These are phyloP conservation scores for Panicum hallii DNA, from an alignment of 202 grass and related monocot genomes.

Conservation along the genomic window DNA sequence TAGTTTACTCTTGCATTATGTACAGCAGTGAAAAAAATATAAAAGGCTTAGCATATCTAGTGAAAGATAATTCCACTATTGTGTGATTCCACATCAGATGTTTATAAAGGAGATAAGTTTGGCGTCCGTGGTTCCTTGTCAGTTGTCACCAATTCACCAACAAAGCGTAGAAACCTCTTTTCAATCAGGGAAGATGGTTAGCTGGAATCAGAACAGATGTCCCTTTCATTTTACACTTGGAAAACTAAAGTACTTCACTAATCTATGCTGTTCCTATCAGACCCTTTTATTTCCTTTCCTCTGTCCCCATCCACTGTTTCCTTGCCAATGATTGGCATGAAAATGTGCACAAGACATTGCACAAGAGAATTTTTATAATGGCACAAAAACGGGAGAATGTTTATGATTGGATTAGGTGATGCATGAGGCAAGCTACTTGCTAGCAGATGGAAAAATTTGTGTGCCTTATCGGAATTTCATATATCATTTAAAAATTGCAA, in stretches of 20 bases:
- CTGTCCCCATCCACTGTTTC: conserved; percentile 39
- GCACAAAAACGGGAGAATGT: neutral
- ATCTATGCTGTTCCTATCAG: conserved; percentile 32
- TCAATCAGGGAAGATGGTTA: conserved; percentile 35
- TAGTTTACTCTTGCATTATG: neutral
- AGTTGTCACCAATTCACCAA: conserved; percentile 43
- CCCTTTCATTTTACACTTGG: conserved; percentile 46
- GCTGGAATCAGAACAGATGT: conserved; percentile 48
- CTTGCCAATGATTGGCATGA: conserved; percentile 57
- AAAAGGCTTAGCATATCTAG: neutral
- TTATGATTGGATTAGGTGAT: conserved; percentile 47
- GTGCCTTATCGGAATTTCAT: conserved; percentile 2
- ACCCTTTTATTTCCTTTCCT: conserved; percentile 23
- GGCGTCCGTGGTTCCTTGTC: conserved; percentile 21
- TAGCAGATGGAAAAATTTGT: neutral
- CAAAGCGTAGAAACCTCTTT: neutral
- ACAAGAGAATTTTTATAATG: conserved; percentile 17
- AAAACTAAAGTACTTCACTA: conserved; percentile 28
- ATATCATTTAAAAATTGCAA: neutral
- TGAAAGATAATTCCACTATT: conserved; percentile 40
- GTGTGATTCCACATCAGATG: conserved; percentile 50
- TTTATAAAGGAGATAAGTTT: conserved; percentile 43
- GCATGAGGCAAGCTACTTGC: conserved; percentile 19
- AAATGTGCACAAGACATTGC: conserved; percentile 27
- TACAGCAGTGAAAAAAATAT: neutral